Percentiles rank a stretch among this genome's conserved stretches.
Conservation (phyloP, 768 basidiomycete genomes). For the Lactifluus piperatus region DNA sequence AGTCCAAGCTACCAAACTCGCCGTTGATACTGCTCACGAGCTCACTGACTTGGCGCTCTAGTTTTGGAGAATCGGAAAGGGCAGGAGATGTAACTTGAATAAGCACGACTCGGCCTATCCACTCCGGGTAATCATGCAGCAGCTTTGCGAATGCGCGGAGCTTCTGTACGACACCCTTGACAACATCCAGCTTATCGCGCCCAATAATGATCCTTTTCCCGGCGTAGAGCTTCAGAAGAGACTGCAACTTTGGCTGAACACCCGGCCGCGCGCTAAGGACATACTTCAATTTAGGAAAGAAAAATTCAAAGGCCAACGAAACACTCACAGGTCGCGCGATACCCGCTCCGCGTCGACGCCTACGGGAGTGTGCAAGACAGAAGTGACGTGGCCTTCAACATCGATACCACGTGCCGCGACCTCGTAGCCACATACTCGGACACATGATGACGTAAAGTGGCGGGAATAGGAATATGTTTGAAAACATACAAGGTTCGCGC, state of each 20-base stretch:
- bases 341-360: conserved; percentile 93
- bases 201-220: conserved; percentile 99
- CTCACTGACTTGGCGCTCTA: conserved; percentile 90
- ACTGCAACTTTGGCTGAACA: conserved; percentile 83
- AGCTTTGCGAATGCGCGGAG: conserved; percentile 94
- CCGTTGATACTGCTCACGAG: conserved; percentile 94
- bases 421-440: conserved; percentile 95
- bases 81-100: conserved; percentile 94
- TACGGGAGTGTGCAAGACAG: conserved; percentile 87
- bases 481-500: conserved; percentile 95
- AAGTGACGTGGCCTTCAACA: conserved; percentile 74
- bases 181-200: conserved; percentile 95
- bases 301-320: conserved; percentile 19
- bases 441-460: conserved; percentile 90
- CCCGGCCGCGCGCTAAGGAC: conserved; percentile 55
- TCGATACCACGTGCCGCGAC: conserved; percentile 65
- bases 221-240: conserved; percentile 75
- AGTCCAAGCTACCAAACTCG: conserved; percentile 88
- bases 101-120: conserved; percentile 83
- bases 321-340: conserved; percentile 56
- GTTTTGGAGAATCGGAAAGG: conserved; percentile 83
- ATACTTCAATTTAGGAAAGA: background rate
- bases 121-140: conserved; percentile 87
- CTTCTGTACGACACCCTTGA: conserved; percentile 97
- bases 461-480: conserved; percentile 94